Evolutionary conservation across 306 rosid species (phyloP).

Genomic region (Cucumis melo): DNA sequence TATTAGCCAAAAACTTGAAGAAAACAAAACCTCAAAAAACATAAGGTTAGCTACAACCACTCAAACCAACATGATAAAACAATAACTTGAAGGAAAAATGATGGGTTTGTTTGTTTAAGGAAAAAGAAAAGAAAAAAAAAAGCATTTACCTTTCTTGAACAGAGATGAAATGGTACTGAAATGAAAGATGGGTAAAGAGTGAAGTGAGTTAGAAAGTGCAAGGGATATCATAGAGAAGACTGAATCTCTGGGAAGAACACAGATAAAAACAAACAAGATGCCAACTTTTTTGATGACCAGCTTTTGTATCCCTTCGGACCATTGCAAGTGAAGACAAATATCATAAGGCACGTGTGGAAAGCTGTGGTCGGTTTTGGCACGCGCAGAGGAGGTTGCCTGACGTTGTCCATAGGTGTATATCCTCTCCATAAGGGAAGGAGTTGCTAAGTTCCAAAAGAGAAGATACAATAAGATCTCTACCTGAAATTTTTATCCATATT

Average conservation of each 20-base stretch:
- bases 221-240: not conserved
- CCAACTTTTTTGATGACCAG: not conserved
- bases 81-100: slow-evolving; percentile 11
- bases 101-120: not conserved
- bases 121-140: not conserved
- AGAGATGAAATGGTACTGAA: not conserved
- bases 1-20: not conserved
- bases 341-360: not conserved
- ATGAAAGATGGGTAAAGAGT: not conserved
- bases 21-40: not conserved
- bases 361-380: not conserved
- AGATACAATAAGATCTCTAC: not conserved
- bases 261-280: not conserved
- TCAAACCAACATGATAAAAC: slow-evolving; percentile 26
- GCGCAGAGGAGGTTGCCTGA: not conserved
- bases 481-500: not conserved
- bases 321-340: not conserved
- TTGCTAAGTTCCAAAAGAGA: not conserved
- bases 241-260: slow-evolving; percentile 9
- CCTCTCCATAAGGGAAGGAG: not conserved
- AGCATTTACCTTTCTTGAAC: not conserved
- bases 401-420: not conserved
- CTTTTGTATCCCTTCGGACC: not conserved
- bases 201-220: no score
- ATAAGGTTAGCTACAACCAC: slow-evolving; percentile 31